phyloP scores from a whole-genome alignment of 768 basidiomycete genomes.

The Exidia glandulosa region DNA sequence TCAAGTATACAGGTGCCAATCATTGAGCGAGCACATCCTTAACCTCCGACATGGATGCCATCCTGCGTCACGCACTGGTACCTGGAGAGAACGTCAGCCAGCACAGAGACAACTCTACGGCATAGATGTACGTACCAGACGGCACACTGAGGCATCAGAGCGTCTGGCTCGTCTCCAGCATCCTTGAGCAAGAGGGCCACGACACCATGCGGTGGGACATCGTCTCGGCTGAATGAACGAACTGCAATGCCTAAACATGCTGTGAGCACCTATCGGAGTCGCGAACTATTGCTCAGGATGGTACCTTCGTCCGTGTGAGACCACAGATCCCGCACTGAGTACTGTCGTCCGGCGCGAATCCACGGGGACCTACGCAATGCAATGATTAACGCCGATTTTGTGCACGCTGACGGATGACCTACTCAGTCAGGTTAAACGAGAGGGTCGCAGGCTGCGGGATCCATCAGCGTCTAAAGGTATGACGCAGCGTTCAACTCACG shows the following conservation, averaged over 20 bases:
- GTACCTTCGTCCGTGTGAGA: slow-evolving; percentile 61
- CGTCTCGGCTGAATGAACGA: slow-evolving; percentile 44
- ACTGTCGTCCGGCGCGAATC: slow-evolving; percentile 56
- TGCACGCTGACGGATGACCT: too few relatives aligned
- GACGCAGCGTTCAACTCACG: neutral
- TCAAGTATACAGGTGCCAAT: too few relatives aligned
- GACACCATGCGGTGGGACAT: slow-evolving; percentile 58
- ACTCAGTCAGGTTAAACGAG: slow-evolving; percentile 51
- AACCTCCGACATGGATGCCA: slow-evolving; percentile 33
- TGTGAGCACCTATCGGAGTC: neutral
- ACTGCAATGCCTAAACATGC: slow-evolving; percentile 20
- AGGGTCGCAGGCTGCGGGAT: slow-evolving; percentile 33
- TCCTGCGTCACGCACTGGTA: slow-evolving; percentile 51
- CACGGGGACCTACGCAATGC: slow-evolving; percentile 53
- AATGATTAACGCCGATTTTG: too few relatives aligned
- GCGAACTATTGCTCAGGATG: neutral
- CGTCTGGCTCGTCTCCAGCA: slow-evolving; percentile 54
- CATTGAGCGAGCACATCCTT: too few relatives aligned
- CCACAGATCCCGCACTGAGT: slow-evolving; percentile 63
- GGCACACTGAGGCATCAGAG: slow-evolving; percentile 45
- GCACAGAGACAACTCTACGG: too few relatives aligned
- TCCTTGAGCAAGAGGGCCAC: slow-evolving; percentile 56
- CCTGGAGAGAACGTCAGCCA: neutral
- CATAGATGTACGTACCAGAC: slow-evolving; percentile 19
- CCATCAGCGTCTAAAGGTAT: neutral